These are phyloP conservation scores for Fusarium sp. DNA, from an alignment of 2,329 filamentous ascomycete genomes.

Conservation along the genomic window DNA sequence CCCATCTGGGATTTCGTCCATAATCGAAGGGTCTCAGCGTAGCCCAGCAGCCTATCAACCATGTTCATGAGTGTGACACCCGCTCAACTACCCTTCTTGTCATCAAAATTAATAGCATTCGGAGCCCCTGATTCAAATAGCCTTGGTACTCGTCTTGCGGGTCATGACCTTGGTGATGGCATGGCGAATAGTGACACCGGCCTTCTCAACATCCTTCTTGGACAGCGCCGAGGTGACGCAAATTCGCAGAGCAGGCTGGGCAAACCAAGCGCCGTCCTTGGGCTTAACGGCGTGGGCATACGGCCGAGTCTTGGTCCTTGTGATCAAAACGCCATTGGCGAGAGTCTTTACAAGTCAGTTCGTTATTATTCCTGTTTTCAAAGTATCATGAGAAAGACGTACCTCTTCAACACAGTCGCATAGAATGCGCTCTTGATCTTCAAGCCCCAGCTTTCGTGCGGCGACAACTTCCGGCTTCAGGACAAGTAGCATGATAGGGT, in stretches of 20 bases:
- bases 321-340: slow-evolving; percentile 89
- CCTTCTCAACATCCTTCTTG: slow-evolving; percentile 96
- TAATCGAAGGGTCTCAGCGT: slow-evolving; percentile 12
- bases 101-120: slow-evolving; percentile 1
- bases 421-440: slow-evolving; percentile 86
- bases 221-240: slow-evolving; percentile 88
- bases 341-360: slow-evolving; percentile 68
- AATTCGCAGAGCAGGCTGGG: slow-evolving; percentile 87
- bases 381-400: slow-evolving; percentile 46
- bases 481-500: slow-evolving; percentile 85
- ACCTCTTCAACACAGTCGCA: slow-evolving; percentile 98
- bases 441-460: slow-evolving; percentile 71
- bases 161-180: slow-evolving; percentile 93
- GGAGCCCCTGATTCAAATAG: slow-evolving; percentile 10
- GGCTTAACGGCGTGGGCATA: slow-evolving; percentile 70
- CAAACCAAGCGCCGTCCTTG: slow-evolving; percentile 75
- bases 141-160: slow-evolving; percentile 63
- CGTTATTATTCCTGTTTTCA: not conserved
- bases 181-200: slow-evolving; percentile 86
- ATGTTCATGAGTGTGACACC: not conserved
- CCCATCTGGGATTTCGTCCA: not conserved
- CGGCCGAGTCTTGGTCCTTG: slow-evolving; percentile 83
- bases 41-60: not conserved
- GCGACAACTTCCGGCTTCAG: slow-evolving; percentile 86
- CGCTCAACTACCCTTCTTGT: not conserved